phyloP scores from a whole-genome alignment of 2,329 filamentous ascomycete species.

The Colletotrichum sp. region DNA sequence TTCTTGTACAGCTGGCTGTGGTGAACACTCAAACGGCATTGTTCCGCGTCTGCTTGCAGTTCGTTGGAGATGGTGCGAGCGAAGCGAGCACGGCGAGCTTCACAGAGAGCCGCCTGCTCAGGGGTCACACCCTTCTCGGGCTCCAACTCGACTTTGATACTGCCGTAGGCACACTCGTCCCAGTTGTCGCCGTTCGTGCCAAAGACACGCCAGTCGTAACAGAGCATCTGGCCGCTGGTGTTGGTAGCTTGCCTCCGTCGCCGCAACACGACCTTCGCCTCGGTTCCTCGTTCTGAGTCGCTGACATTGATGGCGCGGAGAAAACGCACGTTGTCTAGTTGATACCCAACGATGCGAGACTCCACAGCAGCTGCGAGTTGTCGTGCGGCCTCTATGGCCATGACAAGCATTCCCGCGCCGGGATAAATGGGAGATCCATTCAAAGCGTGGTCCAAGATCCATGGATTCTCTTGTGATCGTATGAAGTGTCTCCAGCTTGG shows the following conservation, averaged over 20 bases:
- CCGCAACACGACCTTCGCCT: slow-evolving; percentile 13
- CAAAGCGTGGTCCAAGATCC: slow-evolving; percentile 54
- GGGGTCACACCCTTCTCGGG: not conserved
- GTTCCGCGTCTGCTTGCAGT: not conserved
- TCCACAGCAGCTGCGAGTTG: slow-evolving; percentile 30
- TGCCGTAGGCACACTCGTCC: not conserved
- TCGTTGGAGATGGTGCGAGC: not conserved
- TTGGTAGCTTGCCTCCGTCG: slow-evolving; percentile 2
- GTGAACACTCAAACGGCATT: not conserved
- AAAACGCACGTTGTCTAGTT: not conserved
- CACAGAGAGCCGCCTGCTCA: not conserved
- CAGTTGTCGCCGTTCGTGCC: not conserved
- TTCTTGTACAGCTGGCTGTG: not conserved
- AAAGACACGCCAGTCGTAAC: not conserved
- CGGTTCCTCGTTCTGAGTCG: not conserved
- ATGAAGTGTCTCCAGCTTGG: slow-evolving; percentile 55
- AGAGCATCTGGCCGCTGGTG: not conserved
- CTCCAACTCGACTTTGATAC: not conserved
- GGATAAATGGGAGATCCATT: slow-evolving; percentile 53
- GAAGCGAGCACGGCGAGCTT: not conserved
- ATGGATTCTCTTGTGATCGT: slow-evolving; percentile 52
- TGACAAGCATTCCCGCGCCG: slow-evolving; percentile 52
- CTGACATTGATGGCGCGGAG: not conserved
- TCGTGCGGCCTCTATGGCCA: slow-evolving; percentile 51
- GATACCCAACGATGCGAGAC: not conserved